phyloP scores from a whole-genome alignment of 176 grass and related monocot genomes.

The Musa itinerans region DNA sequence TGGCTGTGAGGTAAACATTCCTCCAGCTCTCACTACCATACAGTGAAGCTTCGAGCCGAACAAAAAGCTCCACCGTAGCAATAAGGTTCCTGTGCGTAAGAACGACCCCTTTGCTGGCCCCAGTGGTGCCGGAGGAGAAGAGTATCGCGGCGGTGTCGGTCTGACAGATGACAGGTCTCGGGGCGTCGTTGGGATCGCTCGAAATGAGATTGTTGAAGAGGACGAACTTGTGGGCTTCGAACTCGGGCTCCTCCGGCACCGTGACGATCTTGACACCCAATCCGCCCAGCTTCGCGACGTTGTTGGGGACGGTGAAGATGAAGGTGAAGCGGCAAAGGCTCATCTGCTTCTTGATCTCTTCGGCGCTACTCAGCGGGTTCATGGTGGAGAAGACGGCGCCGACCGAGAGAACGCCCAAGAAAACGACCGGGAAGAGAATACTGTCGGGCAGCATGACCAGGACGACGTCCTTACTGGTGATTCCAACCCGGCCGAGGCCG shows the following conservation, averaged over 20 bases:
- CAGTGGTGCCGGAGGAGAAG: slow-evolving; percentile 75
- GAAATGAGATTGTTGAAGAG: slow-evolving; percentile 37
- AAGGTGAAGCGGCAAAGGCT: slow-evolving; percentile 18
- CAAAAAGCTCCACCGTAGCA: slow-evolving; percentile 59
- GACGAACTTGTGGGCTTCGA: slow-evolving; percentile 13
- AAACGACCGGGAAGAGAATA: slow-evolving; percentile 48
- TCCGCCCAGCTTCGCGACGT: slow-evolving; percentile 21
- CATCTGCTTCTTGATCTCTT: slow-evolving; percentile 47
- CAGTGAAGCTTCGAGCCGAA: slow-evolving; percentile 56
- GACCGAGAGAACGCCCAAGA: slow-evolving; percentile 50
- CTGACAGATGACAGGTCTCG: slow-evolving; percentile 32
- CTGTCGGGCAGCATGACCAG: slow-evolving; percentile 56
- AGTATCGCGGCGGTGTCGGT: slow-evolving; percentile 57
- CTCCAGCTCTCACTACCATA: slow-evolving; percentile 39
- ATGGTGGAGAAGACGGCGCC: slow-evolving; percentile 44
- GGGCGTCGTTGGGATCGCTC: background rate
- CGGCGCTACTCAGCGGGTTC: slow-evolving; percentile 40
- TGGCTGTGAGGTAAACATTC: slow-evolving; percentile 61
- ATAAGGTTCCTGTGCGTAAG: slow-evolving; percentile 79
- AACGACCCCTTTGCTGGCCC: slow-evolving; percentile 62
- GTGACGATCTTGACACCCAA: slow-evolving; percentile 30
- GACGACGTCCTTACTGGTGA: slow-evolving; percentile 34
- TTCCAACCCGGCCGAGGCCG: slow-evolving; percentile 28
- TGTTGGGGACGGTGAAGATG: slow-evolving; percentile 34
- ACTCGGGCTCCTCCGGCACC: slow-evolving; percentile 34